These are phyloP conservation scores for Naganishia sp. DNA, from an alignment of 1,284 basidiomycete species.

Conservation along the genomic window DNA sequence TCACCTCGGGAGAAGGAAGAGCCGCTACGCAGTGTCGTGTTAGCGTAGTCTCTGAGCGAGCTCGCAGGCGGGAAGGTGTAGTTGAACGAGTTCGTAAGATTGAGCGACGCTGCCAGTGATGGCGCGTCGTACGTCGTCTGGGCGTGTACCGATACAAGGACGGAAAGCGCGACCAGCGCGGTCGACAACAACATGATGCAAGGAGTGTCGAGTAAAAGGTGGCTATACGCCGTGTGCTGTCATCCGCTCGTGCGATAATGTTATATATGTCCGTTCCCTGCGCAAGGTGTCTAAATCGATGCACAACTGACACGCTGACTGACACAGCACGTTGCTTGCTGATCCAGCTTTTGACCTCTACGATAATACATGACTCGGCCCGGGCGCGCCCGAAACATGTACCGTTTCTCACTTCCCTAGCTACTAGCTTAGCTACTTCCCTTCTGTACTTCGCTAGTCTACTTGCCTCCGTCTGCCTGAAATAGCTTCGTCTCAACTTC, in stretches of 20 bases:
- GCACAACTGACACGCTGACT: not conserved
- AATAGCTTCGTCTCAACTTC: not conserved
- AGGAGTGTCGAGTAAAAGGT: not conserved
- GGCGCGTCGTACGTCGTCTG: constrained; percentile 1
- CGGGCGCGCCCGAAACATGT: constrained; percentile 16
- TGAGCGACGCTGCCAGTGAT: constrained; percentile 22
- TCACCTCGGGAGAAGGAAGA: constrained; percentile 12
- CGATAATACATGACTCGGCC: not conserved
- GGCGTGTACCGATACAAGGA: not conserved
- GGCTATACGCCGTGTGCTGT: not conserved
- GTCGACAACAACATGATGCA: not conserved
- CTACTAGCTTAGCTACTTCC: not conserved
- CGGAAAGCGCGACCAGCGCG: not conserved
- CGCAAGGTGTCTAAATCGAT: too few relatives aligned
- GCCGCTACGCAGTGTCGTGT: not conserved
- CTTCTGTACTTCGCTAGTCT: too few relatives aligned
- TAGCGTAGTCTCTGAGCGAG: not conserved
- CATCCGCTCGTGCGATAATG: too few relatives aligned
- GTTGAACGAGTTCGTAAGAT: constrained; percentile 7
- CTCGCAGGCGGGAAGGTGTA: constrained; percentile 21
- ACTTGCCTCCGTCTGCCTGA: not conserved
- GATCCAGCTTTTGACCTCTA: too few relatives aligned
- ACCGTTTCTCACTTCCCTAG: not conserved
- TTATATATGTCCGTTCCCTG: too few relatives aligned
- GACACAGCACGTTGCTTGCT: not conserved